Percentiles rank a stretch among this genome's conserved stretches.
phyloP scores from a whole-genome alignment of 768 basidiomycete genomes.

The Calvatia gigantea region DNA sequence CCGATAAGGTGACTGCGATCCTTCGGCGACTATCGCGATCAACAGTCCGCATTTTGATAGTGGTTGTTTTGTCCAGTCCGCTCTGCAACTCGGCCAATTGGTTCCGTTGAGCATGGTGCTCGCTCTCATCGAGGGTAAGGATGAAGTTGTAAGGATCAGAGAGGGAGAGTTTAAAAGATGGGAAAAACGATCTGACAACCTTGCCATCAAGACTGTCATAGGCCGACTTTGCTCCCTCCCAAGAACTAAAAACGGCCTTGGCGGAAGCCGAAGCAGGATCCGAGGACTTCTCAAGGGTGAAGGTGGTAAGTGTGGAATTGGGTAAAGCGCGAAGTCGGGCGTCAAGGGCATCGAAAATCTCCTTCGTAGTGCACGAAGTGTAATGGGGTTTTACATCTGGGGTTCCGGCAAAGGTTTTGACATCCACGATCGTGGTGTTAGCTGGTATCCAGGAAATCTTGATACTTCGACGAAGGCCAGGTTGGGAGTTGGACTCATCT shows the following conservation, averaged over 20 bases:
- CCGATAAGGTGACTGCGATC: constrained; percentile 41
- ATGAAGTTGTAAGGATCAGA: constrained; percentile 50
- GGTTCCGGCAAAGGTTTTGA: constrained; percentile 3
- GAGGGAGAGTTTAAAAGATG: constrained; percentile 34
- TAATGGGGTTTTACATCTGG: background rate
- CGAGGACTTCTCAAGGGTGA: constrained; percentile 6
- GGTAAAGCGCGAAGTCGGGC: constrained; percentile 6
- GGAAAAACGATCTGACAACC: constrained; percentile 25
- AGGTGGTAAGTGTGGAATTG: background rate
- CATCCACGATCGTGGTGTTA: background rate
- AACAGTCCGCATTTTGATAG: constrained; percentile 25
- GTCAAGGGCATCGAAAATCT: constrained; percentile 4
- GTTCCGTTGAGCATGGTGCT: constrained; percentile 46
- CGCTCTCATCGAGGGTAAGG: constrained; percentile 41
- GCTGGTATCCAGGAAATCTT: constrained; percentile 8
- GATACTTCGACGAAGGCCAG: background rate
- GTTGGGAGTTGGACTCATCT: background rate
- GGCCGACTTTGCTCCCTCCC: constrained; percentile 44
- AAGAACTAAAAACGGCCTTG: constrained; percentile 43
- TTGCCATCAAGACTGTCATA: constrained; percentile 31
- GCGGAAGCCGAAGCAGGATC: constrained; percentile 16
- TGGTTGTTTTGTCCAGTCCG: constrained; percentile 26
- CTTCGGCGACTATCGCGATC: constrained; percentile 20
- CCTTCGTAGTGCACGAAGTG: background rate
- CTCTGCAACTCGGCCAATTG: constrained; percentile 44